phyloP scores from a whole-genome alignment of 495 filamentous ascomycete species.

The Hamigera avellanea region DNA sequence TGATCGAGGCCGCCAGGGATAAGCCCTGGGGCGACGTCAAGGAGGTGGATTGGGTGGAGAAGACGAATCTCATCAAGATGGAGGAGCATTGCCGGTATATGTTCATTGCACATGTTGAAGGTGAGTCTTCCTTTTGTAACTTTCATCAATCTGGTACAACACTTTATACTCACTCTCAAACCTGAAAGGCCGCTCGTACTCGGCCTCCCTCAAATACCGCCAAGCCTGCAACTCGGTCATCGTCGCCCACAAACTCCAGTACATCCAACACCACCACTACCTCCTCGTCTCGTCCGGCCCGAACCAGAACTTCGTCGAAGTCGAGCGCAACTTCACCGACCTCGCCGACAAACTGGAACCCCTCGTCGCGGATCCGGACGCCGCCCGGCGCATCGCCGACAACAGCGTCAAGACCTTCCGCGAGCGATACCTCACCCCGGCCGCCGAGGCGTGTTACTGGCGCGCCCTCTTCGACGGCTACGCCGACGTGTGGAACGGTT shows the following conservation, averaged over 20 bases:
- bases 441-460: slow-evolving; percentile 52
- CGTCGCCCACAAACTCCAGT: slow-evolving; percentile 37
- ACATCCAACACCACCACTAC: slow-evolving; percentile 33
- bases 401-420: slow-evolving; percentile 44
- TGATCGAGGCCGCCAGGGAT: slow-evolving; percentile 35
- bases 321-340: slow-evolving; percentile 45
- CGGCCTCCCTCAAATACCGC: slow-evolving; percentile 45
- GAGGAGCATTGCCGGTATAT: slow-evolving; percentile 48
- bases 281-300: slow-evolving; percentile 33
- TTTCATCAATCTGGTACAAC: background rate
- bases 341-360: slow-evolving; percentile 40
- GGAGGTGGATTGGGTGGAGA: slow-evolving; percentile 34
- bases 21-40: slow-evolving; percentile 46
- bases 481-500: slow-evolving; percentile 30
- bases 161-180: background rate
- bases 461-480: slow-evolving; percentile 37
- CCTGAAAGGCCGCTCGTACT: slow-evolving; percentile 34
- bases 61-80: slow-evolving; percentile 30
- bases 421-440: slow-evolving; percentile 46
- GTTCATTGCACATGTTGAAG: slow-evolving; percentile 49
- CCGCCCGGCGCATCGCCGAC: slow-evolving; percentile 41
- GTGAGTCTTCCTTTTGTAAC: slow-evolving; percentile 16
- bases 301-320: slow-evolving; percentile 50
- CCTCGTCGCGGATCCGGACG: slow-evolving; percentile 28
- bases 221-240: slow-evolving; percentile 50